phyloP scores from a whole-genome alignment of 495 filamentous ascomycete species.

The Aspergillus conjunctus region DNA sequence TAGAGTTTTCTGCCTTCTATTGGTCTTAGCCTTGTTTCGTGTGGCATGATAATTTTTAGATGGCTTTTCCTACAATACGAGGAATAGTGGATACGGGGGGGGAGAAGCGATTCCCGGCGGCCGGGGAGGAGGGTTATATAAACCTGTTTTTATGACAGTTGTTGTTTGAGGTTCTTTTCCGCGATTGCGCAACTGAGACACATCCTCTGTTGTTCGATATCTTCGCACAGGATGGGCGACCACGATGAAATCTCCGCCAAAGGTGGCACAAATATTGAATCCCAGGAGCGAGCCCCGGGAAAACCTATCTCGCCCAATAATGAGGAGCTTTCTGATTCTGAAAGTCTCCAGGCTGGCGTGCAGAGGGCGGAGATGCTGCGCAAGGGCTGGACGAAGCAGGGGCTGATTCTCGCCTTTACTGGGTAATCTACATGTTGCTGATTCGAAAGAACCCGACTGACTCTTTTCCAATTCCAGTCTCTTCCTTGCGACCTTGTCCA shows the following conservation, averaged over 20 bases:
- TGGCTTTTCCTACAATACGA: neutral
- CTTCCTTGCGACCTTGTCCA: conserved; percentile 29
- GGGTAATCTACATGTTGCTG: conserved; percentile 13
- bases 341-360: conserved; percentile 30
- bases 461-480: conserved; percentile 16
- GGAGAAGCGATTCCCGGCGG: too few relatives aligned
- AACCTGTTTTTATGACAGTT: too few relatives aligned
- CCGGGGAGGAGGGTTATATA: too few relatives aligned
- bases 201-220: too few relatives aligned
- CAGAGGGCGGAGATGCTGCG: conserved; percentile 27
- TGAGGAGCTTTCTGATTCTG: neutral
- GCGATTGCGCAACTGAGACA: too few relatives aligned
- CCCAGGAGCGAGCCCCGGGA: neutral
- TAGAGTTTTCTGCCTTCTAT: neutral
- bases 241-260: neutral
- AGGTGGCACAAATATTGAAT: neutral
- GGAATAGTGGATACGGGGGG: neutral
- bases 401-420: conserved; percentile 25
- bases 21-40: neutral
- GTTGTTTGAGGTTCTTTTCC: too few relatives aligned
- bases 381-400: conserved; percentile 28
- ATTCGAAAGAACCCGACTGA: neutral
- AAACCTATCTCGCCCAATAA: neutral
- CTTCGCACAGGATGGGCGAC: neutral
- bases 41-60: neutral